phyloP scores from a whole-genome alignment of 2,329 filamentous ascomycete species.

The Verticillium longisporum region DNA sequence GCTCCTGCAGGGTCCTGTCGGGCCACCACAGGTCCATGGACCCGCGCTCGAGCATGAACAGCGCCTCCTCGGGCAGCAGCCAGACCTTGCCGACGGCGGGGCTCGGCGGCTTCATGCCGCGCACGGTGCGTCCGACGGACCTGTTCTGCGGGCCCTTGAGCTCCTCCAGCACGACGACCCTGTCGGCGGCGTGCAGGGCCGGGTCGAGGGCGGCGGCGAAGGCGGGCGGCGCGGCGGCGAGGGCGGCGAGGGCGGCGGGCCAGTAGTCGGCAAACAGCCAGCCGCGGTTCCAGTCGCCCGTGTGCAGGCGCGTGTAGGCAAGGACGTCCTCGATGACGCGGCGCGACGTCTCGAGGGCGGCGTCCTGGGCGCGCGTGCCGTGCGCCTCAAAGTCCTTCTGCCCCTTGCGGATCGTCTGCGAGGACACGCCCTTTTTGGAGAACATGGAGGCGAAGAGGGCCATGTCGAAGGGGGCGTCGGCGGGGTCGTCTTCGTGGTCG shows the following conservation, averaged over 20 bases:
- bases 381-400: constrained; percentile 98
- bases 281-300: constrained; percentile 60
- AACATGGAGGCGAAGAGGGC: constrained; percentile 57
- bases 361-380: constrained; percentile 74
- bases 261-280: constrained; percentile 66
- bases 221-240: constrained; percentile 5
- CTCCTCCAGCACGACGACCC: constrained; percentile 62
- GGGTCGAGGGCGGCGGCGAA: constrained; percentile 28
- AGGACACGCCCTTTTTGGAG: constrained; percentile 41
- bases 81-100: constrained; percentile 60
- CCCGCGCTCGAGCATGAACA: constrained; percentile 84
- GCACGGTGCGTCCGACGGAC: constrained; percentile 63
- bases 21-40: constrained; percentile 86
- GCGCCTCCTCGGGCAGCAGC: constrained; percentile 84
- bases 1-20: constrained; percentile 38
- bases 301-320: constrained; percentile 67
- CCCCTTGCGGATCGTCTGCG: constrained; percentile 75
- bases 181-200: constrained; percentile 28
- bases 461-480: constrained; percentile 83
- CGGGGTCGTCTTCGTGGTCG: constrained; percentile 51
- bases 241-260: constrained; percentile 15
- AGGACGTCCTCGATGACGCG: constrained; percentile 86
- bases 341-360: constrained; percentile 72
- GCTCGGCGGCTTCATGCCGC: constrained; percentile 44
- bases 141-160: constrained; percentile 67